A percentile compares a stretch with the other conserved stretches of the same genome.
These are phyloP conservation scores for Debaryomyces hansenii DNA, from an alignment of 805 yeast species.

Conservation along the genomic window DNA sequence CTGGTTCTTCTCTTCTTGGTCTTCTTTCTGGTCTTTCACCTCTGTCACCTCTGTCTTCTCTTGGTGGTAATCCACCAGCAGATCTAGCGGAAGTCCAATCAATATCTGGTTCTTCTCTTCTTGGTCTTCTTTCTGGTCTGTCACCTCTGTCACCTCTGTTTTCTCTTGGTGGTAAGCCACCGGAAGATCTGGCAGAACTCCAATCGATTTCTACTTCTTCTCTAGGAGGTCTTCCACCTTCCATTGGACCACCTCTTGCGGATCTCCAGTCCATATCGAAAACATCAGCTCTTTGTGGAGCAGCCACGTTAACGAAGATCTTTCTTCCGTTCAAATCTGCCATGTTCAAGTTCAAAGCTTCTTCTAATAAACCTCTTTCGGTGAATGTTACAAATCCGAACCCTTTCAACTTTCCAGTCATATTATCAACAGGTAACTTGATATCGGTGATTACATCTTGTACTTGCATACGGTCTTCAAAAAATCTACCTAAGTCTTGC, in stretches of 20 bases:
- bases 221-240: conserved; percentile 27
- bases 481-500: conserved; percentile 58
- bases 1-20: conserved; percentile 46
- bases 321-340: conserved; percentile 49
- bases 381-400: conserved; percentile 55
- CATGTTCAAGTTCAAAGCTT: conserved; percentile 47
- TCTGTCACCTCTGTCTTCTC: conserved; percentile 36
- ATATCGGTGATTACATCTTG: conserved; percentile 57
- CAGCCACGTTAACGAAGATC: conserved; percentile 57
- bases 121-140: conserved; percentile 18
- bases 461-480: conserved; percentile 56
- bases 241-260: conserved; percentile 25
- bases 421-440: conserved; percentile 69
- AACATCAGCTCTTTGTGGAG: conserved; percentile 50
- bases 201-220: conserved; percentile 47
- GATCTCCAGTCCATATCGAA: conserved; percentile 48
- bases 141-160: conserved; percentile 34
- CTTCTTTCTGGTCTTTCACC: conserved; percentile 23
- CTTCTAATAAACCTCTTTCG: conserved; percentile 48
- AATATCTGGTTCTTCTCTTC: conserved; percentile 40
- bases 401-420: conserved; percentile 61
- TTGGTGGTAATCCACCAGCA: conserved; percentile 26
- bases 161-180: conserved; percentile 36
- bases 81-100: conserved; percentile 49
- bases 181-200: conserved; percentile 42